Percentiles rank a stretch among this genome's conserved stretches.
Conservation (phyloP, 495 filamentous ascomycete species). For the Viridothelium virens region DNA sequence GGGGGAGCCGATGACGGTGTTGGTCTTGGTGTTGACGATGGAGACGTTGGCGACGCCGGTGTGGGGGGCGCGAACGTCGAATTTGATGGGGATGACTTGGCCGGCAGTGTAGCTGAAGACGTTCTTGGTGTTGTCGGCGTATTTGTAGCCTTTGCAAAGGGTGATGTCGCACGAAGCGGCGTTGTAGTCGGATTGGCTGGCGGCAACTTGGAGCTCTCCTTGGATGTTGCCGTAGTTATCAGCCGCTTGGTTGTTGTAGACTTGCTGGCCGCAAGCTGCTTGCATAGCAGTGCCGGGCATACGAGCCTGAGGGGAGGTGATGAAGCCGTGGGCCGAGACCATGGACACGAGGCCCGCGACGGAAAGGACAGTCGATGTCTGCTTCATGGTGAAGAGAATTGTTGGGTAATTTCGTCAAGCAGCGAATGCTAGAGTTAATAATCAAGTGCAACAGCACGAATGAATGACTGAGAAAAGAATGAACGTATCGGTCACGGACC, state of each 20-base stretch:
- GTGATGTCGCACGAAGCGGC: conserved; percentile 53
- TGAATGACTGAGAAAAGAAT: conserved; percentile 10
- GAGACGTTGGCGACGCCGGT: conserved; percentile 61
- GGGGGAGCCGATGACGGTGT: conserved; percentile 48
- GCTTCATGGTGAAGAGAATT: conserved; percentile 17
- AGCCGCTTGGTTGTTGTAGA: conserved; percentile 50
- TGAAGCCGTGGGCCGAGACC: conserved; percentile 55
- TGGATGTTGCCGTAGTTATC: conserved; percentile 66
- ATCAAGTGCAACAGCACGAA: conserved; percentile 11
- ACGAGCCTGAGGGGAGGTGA: conserved; percentile 51
- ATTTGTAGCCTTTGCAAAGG: conserved; percentile 67
- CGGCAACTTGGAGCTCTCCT: conserved; percentile 52
- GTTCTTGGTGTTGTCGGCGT: conserved; percentile 60
- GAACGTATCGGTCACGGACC: conserved; percentile 3
- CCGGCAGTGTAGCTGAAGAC: conserved; percentile 55
- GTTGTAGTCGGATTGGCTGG: conserved; percentile 50
- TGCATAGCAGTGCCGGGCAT: conserved; percentile 52
- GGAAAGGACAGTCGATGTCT: conserved; percentile 20
- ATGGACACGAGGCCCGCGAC: conserved; percentile 46
- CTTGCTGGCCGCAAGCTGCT: conserved; percentile 54
- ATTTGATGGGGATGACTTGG: conserved; percentile 50
- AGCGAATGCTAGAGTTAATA: neutral
- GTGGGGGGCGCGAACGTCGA: conserved; percentile 57
- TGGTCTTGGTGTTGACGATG: conserved; percentile 46
- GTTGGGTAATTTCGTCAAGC: neutral